A percentile compares a stretch with the other conserved stretches of the same genome.
phyloP scores from a whole-genome alignment of 495 filamentous ascomycete species.

The Lophium mytilinum region DNA sequence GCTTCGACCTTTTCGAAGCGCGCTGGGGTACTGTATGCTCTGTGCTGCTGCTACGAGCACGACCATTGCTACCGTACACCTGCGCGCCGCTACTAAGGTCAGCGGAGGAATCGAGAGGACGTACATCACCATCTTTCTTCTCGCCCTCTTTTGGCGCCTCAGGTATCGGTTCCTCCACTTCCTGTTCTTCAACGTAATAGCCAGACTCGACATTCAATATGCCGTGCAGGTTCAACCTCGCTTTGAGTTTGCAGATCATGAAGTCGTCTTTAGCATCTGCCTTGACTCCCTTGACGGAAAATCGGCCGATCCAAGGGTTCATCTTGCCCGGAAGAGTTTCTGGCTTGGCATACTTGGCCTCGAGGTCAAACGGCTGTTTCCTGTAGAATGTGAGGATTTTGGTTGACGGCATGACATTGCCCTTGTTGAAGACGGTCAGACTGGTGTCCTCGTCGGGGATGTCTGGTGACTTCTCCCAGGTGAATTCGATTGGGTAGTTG shows the following conservation, averaged over 20 bases:
- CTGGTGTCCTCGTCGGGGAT: conserved; percentile 98
- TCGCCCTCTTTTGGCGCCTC: conserved; percentile 46
- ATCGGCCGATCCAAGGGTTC: conserved; percentile 90
- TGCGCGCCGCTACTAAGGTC: conserved; percentile 1
- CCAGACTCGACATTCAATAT: conserved; percentile 93
- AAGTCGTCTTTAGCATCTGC: conserved; percentile 52
- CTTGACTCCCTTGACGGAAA: conserved; percentile 55
- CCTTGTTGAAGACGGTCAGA: conserved; percentile 94
- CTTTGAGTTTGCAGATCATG: conserved; percentile 97
- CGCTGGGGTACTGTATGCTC: not conserved
- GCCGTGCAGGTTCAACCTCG: conserved; percentile 91
- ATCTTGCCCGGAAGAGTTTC: conserved; percentile 85
- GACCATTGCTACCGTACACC: not conserved
- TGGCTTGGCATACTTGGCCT: conserved; percentile 85
- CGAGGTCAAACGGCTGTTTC: conserved; percentile 93
- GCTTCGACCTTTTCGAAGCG: conserved; percentile 23
- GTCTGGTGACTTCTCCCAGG: conserved; percentile 97
- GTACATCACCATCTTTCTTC: conserved; percentile 53
- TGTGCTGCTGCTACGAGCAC: not conserved
- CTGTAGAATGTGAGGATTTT: conserved; percentile 99
- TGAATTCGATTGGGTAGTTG: conserved; percentile 97
- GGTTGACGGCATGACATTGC: conserved; percentile 95
- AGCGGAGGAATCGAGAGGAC: conserved; percentile 23
- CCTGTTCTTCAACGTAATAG: conserved; percentile 96
- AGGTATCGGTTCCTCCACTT: conserved; percentile 85